Base-by-base conservation (phyloP, 768 basidiomycete species). In the Pleurotus tuoliensis region DNA sequence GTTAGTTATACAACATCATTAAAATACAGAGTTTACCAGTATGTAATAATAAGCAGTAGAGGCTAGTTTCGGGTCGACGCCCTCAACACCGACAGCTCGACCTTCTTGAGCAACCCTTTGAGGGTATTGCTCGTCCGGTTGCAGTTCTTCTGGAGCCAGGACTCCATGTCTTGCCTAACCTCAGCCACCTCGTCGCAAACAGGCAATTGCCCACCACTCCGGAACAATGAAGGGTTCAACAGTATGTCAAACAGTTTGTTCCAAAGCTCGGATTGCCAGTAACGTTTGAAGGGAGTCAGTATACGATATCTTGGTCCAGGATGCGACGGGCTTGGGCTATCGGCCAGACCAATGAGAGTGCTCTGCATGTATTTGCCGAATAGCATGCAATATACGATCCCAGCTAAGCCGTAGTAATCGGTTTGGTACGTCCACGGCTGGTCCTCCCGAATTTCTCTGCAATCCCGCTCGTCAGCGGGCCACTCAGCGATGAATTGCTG, bases 361-460 rank as follows among this genome's bases (percentile, higher is more conserved):
- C 83, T 83, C 66, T 94, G 87, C 69, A 99, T 92, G 74, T 98
- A 96, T 72, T 93, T 96, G 22, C 95, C 95, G 66, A 94, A 98
- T 27, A 99, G 82, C 85, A 98, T 87, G 76, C 93, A 97, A 72
- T 92, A 97, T 37, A 94, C 82, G 64, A 98, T 88, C 45, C 94
- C 88, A 0, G 92, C 94, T 16, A 98, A 82, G n/a, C 97, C 97
- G 66, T 85, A 93, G 70, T 99, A 99, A 69, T 99, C 97, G 3
- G 93, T 85, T 71, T 99, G 91, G 73, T 84, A 97, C 57, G 89
- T 94, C 97, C 96, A 99, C 3, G 92, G 82, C 48, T 78, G 76
- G 22, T 82, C 80, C 67, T 93, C 86, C 48, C 90, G 83, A 64
- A 96, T 86, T 76, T 98, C 95, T 57, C 87, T 78, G 72, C 97